These are phyloP conservation scores for Aspergillus novoparasiticus DNA, from an alignment of 2,329 filamentous ascomycete species.

Conservation along the genomic window DNA sequence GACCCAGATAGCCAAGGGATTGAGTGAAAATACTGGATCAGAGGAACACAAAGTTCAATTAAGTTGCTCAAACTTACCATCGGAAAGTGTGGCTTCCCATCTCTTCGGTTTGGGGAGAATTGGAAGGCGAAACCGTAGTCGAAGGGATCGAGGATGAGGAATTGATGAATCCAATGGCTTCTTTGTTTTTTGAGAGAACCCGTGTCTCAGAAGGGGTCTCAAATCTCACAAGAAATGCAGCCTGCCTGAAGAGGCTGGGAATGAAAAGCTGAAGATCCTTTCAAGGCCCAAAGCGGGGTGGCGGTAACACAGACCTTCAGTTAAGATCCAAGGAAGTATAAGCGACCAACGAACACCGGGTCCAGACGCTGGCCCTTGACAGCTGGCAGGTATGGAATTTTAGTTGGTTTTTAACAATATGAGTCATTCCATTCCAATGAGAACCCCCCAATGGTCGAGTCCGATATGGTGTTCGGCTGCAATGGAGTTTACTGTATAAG, in stretches of 20 bases:
- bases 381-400: neutral
- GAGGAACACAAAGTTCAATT: constrained; percentile 17
- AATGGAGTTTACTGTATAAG: too few species aligned
- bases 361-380: neutral
- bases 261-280: constrained; percentile 2
- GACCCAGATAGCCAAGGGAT: neutral
- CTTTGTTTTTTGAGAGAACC: neutral
- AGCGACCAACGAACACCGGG: neutral
- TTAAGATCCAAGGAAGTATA: neutral
- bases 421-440: neutral
- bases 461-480: too few species aligned
- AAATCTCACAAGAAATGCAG: neutral
- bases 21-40: neutral
- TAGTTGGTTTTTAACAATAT: neutral
- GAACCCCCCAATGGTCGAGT: too few species aligned
- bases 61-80: constrained; percentile 34
- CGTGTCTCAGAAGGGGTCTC: neutral
- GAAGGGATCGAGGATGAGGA: neutral
- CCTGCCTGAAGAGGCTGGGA: constrained; percentile 6
- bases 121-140: constrained; percentile 1
- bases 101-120: constrained; percentile 6
- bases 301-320: constrained; percentile 11
- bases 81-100: constrained; percentile 42
- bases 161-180: neutral
- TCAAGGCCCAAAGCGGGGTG: constrained; percentile 6